These are phyloP conservation scores for Aspergillus melleus DNA, from an alignment of 2,329 filamentous ascomycete genomes.

Conservation along the genomic window DNA sequence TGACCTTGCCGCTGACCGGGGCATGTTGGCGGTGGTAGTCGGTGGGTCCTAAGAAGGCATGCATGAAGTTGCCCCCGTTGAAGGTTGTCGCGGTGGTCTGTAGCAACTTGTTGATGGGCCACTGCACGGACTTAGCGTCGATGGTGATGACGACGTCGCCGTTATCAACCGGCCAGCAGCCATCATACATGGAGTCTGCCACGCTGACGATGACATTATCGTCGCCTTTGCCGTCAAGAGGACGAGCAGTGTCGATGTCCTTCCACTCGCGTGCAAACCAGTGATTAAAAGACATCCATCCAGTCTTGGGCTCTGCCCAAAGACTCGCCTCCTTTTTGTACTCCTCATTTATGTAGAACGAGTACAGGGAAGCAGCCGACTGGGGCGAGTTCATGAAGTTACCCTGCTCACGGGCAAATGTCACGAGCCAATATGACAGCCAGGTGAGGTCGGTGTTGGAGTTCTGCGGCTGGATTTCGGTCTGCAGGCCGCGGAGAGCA, in stretches of 20 bases:
- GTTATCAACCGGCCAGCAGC: background rate
- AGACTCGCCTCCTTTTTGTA: slow-evolving; percentile 3
- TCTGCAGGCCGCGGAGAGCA: slow-evolving; percentile 7
- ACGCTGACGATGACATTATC: slow-evolving; percentile 6
- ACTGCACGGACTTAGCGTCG: background rate
- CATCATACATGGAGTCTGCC: slow-evolving; percentile 7
- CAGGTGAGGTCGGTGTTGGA: slow-evolving; percentile 5
- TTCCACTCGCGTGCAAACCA: slow-evolving; percentile 10
- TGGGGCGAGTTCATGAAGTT: slow-evolving; percentile 10
- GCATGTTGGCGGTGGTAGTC: background rate
- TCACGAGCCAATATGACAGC: slow-evolving; percentile 15
- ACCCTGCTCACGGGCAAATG: slow-evolving; percentile 7
- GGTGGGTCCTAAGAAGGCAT: background rate
- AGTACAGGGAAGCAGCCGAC: slow-evolving; percentile 6
- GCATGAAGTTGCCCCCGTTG: background rate
- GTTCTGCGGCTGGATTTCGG: background rate
- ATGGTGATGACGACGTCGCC: background rate
- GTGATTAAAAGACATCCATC: slow-evolving; percentile 16
- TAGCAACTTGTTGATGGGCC: background rate
- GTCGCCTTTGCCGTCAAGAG: background rate
- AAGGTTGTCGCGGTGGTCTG: background rate
- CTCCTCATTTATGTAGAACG: slow-evolving; percentile 6
- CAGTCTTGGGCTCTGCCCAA: slow-evolving; percentile 4
- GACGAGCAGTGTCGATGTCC: slow-evolving; percentile 3
- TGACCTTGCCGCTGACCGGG: background rate